These are phyloP conservation scores for Curvularia spicifera DNA, from an alignment of 2,329 filamentous ascomycete genomes.

Conservation along the genomic window DNA sequence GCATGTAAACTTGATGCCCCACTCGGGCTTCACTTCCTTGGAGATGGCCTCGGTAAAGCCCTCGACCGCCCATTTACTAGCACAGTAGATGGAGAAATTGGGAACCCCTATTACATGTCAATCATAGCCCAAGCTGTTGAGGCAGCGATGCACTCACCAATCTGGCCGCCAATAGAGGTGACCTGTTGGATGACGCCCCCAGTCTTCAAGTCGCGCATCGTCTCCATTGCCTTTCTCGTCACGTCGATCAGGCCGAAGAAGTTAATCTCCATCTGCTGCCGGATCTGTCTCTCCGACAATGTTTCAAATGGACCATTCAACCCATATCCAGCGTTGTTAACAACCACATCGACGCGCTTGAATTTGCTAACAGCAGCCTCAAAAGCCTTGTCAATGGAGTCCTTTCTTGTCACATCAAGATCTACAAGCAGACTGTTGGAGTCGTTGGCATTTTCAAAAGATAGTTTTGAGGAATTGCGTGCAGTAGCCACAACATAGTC, in stretches of 20 bases:
- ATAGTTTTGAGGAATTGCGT: conserved; percentile 53
- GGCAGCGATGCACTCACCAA: conserved; percentile 35
- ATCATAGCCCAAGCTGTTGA: neutral
- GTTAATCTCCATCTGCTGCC: conserved; percentile 64
- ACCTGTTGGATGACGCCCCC: conserved; percentile 64
- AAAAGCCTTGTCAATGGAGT: conserved; percentile 56
- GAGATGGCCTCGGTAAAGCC: conserved; percentile 56
- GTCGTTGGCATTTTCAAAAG: conserved; percentile 49
- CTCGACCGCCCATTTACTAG: conserved; percentile 57
- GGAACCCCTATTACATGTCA: conserved; percentile 38
- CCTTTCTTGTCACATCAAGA: conserved; percentile 60
- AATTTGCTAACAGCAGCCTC: conserved; percentile 57
- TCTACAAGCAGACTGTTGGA: conserved; percentile 58
- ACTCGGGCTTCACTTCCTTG: conserved; percentile 55
- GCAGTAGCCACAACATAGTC: conserved; percentile 56
- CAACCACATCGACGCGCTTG: conserved; percentile 63
- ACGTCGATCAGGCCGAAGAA: conserved; percentile 65
- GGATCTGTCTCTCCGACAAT: conserved; percentile 56
- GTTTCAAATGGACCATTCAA: conserved; percentile 61
- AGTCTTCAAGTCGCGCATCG: conserved; percentile 56
- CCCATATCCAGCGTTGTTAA: conserved; percentile 69
- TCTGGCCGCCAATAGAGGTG: conserved; percentile 60
- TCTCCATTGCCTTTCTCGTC: conserved; percentile 55
- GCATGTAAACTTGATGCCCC: conserved; percentile 55
- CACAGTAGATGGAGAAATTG: conserved; percentile 50